Evolutionary conservation across 2,329 filamentous ascomycete genomes (phyloP).

Genomic region (Cladobotryum mycophilum): DNA sequence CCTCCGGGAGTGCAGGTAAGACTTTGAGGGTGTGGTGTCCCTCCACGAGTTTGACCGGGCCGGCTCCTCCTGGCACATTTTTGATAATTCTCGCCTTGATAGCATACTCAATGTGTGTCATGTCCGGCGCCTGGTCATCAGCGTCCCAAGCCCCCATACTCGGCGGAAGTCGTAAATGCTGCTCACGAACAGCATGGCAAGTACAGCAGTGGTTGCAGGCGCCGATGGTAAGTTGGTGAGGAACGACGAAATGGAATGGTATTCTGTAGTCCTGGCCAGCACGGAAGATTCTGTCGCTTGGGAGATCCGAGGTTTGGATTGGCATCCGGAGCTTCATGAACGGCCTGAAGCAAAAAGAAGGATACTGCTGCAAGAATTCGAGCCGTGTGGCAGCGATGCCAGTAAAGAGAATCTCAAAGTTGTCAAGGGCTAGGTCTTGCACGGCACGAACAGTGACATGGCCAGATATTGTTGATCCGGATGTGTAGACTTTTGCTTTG

Average conservation of each 20-base stretch:
- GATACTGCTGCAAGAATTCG: slow-evolving; percentile 43
- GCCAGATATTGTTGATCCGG: slow-evolving; percentile 45
- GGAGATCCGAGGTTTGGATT: slow-evolving; percentile 40
- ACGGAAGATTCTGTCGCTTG: slow-evolving; percentile 41
- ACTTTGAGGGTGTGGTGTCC: slow-evolving; percentile 42
- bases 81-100: slow-evolving; percentile 41
- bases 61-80: slow-evolving; percentile 5
- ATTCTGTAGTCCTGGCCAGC: slow-evolving; percentile 43
- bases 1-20: slow-evolving; percentile 44
- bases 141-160: slow-evolving; percentile 46
- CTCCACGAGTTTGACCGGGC: slow-evolving; percentile 32
- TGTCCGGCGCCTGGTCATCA: slow-evolving; percentile 49
- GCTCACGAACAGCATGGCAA: slow-evolving; percentile 40
- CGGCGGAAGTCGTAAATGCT: slow-evolving; percentile 49
- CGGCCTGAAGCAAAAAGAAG: slow-evolving; percentile 42
- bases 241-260: slow-evolving; percentile 55
- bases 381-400: slow-evolving; percentile 45
- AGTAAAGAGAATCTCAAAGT: slow-evolving; percentile 46
- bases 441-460: slow-evolving; percentile 39
- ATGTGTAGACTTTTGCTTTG: slow-evolving; percentile 49
- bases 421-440: slow-evolving; percentile 43
- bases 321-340: slow-evolving; percentile 54
- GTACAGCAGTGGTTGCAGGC: slow-evolving; percentile 47
- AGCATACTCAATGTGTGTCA: slow-evolving; percentile 48
- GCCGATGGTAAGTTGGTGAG: slow-evolving; percentile 49